Conservation (phyloP, 2,329 filamentous ascomycete species). For the Orbilia oligospora region DNA sequence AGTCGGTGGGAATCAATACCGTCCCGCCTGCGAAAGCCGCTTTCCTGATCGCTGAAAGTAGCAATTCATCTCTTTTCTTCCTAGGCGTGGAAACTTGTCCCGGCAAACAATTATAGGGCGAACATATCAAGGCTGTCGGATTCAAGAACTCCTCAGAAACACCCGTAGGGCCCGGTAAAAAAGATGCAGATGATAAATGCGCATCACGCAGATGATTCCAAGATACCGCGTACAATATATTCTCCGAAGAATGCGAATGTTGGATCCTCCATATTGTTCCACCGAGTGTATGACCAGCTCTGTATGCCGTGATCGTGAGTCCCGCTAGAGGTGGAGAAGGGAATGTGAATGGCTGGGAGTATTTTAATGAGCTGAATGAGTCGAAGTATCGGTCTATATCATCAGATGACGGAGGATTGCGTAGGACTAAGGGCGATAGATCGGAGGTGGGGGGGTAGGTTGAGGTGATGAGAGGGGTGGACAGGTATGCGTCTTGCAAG, state of each 20-base stretch:
- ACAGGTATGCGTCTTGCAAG: constrained; percentile 91
- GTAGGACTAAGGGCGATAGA: constrained; percentile 70
- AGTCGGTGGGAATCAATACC: constrained; percentile 93
- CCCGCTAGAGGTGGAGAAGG: constrained; percentile 69
- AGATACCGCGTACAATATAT: constrained; percentile 96
- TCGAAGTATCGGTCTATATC: constrained; percentile 95
- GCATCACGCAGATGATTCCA: constrained; percentile 99
- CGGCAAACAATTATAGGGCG: constrained; percentile 82
- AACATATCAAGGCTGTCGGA: constrained; percentile 93
- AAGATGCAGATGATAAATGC: constrained; percentile 91
- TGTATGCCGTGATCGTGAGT: constrained; percentile 95
- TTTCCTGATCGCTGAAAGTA: constrained; percentile 83
- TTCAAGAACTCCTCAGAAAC: constrained; percentile 94
- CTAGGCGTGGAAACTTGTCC: constrained; percentile 79
- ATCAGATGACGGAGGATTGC: constrained; percentile 80
- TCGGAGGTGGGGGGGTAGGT: constrained; percentile 67
- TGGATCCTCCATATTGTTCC: constrained; percentile 99
- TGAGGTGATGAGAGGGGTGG: constrained; percentile 73
- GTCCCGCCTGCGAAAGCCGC: constrained; percentile 86
- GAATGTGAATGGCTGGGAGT: constrained; percentile 95
- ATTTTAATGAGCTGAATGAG: constrained; percentile 91
- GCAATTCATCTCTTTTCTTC: constrained; percentile 84
- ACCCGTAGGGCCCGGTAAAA: constrained; percentile 81
- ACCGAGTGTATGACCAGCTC: constrained; percentile 93
- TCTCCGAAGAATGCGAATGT: constrained; percentile 94